Conservation (phyloP, 331 rosid genomes). For the Cydonia oblonga region DNA sequence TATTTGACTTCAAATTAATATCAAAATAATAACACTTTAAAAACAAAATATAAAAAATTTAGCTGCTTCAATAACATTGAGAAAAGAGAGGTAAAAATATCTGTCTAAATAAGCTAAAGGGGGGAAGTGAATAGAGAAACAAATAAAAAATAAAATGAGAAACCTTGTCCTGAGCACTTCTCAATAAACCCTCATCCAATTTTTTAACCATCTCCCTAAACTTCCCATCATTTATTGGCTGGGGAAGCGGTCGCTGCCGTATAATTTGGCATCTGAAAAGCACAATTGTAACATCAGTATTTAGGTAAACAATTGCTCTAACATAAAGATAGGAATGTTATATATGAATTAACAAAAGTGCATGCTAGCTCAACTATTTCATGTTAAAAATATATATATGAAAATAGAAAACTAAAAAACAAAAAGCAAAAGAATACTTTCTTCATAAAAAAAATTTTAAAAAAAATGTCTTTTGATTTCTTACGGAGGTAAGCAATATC, state of each 20-base stretch:
- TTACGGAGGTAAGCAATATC: background rate
- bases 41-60: background rate
- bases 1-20: background rate
- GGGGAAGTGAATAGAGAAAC: background rate
- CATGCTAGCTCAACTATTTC: background rate
- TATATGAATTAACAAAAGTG: background rate
- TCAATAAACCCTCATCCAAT: constrained; percentile 68
- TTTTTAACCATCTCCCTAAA: constrained; percentile 55
- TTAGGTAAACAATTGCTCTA: background rate
- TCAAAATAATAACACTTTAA: background rate
- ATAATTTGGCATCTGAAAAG: constrained; percentile 41
- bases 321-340: background rate
- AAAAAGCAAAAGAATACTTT: background rate
- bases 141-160: background rate
- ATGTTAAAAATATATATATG: background rate
- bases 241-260: constrained; percentile 27
- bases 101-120: background rate
- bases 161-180: constrained; percentile 54
- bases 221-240: constrained; percentile 40
- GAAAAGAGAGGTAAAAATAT: constrained; percentile 8
- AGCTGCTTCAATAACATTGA: background rate
- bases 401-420: background rate
- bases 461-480: background rate
- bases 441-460: background rate
- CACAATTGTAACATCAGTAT: constrained; percentile 6